These are phyloP conservation scores for Solanum tarijense DNA, from an alignment of 257 asterid genomes.

Conservation along the genomic window DNA sequence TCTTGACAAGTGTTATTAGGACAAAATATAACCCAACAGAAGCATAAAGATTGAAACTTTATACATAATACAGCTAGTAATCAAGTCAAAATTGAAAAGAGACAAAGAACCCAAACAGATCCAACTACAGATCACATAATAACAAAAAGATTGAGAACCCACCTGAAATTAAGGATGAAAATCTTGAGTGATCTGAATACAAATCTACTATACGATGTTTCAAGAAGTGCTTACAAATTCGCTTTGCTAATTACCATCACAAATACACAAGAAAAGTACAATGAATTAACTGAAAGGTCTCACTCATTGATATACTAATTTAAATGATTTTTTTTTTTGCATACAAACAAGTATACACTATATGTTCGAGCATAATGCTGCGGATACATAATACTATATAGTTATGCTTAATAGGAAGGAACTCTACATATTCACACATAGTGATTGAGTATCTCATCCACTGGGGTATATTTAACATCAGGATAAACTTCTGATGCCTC, in stretches of 20 bases:
- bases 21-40: neutral
- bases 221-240: no score
- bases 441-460: slow-evolving; percentile 33
- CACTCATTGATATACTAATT: no score
- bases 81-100: neutral
- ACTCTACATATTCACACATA: slow-evolving; percentile 9
- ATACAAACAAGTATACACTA: no score
- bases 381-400: no score
- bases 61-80: neutral
- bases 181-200: neutral
- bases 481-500: slow-evolving; percentile 68
- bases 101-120: neutral
- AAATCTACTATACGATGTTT: no score
- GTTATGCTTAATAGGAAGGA: neutral
- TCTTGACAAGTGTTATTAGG: neutral
- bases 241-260: no score
- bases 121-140: neutral
- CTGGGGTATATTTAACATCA: slow-evolving; percentile 53
- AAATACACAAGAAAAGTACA: no score
- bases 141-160: neutral
- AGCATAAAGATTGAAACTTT: neutral
- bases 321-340: no score
- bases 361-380: no score
- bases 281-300: no score
- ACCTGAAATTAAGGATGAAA: neutral